Percentiles rank a stretch among this genome's conserved stretches.
These are phyloP conservation scores for Nicotiana knightiana DNA, from an alignment of 257 asterid genomes.

Conservation along the genomic window DNA sequence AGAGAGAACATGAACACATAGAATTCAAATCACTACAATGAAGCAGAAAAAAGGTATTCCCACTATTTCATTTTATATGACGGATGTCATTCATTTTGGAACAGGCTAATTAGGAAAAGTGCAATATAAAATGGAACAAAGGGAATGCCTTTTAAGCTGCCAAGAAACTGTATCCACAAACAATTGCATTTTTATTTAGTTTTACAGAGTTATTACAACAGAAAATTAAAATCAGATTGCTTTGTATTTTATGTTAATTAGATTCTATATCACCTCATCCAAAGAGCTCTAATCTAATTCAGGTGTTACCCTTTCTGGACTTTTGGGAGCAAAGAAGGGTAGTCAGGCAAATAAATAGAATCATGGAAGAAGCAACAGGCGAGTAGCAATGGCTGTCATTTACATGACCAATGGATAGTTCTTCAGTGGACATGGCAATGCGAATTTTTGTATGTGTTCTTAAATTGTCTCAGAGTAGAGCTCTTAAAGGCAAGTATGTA, in stretches of 20 bases:
- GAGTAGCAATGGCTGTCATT: not conserved
- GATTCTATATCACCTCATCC: not conserved
- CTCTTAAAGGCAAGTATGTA: not conserved
- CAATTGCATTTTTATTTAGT: not conserved
- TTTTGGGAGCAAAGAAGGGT: not conserved
- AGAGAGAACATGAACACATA: slow-evolving; percentile 12
- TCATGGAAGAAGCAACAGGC: not conserved
- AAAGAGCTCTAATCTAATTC: not conserved
- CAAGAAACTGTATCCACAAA: not conserved
- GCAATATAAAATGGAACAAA: not conserved
- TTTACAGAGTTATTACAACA: not conserved
- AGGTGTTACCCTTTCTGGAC: not conserved
- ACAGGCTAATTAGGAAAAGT: not conserved
- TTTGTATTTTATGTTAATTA: not conserved
- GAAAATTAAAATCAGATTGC: not conserved
- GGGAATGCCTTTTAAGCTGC: not conserved
- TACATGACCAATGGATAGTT: not conserved
- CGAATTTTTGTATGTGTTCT: not conserved
- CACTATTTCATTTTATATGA: not conserved
- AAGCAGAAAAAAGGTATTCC: slow-evolving; percentile 4
- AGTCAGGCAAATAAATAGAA: not conserved
- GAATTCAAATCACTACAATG: slow-evolving; percentile 3
- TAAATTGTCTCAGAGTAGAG: not conserved
- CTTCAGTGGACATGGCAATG: not conserved
- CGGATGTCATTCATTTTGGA: not conserved